phyloP scores from a whole-genome alignment of 805 yeast genomes.

The Cephaloascus albidus region DNA sequence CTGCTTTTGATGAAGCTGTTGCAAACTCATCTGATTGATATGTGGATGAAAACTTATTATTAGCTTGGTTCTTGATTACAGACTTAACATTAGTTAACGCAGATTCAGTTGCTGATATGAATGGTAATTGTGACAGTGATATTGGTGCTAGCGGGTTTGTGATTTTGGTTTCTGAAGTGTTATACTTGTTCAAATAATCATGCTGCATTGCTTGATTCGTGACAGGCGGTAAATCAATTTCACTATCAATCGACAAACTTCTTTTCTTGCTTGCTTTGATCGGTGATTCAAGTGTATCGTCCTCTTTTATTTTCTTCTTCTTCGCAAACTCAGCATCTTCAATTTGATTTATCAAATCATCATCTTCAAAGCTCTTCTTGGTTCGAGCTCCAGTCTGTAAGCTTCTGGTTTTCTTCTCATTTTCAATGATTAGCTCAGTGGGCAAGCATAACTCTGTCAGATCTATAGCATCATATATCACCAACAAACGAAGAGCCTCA shows the following conservation, averaged over 20 bases:
- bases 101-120: neutral
- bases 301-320: neutral
- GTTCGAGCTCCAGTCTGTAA: neutral
- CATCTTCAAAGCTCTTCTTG: neutral
- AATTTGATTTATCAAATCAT: neutral
- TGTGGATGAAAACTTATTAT: constrained; percentile 34
- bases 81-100: neutral
- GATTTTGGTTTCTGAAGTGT: neutral
- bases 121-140: neutral
- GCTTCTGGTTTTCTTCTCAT: neutral
- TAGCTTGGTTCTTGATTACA: constrained; percentile 5
- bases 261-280: neutral
- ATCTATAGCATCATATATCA: constrained; percentile 1
- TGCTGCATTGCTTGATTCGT: neutral
- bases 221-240: neutral
- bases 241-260: constrained; percentile 1
- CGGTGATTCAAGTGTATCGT: neutral
- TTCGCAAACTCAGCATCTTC: neutral
- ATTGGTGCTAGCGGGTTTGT: neutral
- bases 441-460: neutral
- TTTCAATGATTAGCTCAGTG: neutral
- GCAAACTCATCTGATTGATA: constrained; percentile 26
- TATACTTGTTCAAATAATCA: neutral
- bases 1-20: constrained; percentile 15
- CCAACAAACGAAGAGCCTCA: neutral